Evolutionary conservation across 139 green algal genomes (phyloP), one percentile per base, ranked within the genome.

Genomic region (Spirogloea muscicola): DNA sequence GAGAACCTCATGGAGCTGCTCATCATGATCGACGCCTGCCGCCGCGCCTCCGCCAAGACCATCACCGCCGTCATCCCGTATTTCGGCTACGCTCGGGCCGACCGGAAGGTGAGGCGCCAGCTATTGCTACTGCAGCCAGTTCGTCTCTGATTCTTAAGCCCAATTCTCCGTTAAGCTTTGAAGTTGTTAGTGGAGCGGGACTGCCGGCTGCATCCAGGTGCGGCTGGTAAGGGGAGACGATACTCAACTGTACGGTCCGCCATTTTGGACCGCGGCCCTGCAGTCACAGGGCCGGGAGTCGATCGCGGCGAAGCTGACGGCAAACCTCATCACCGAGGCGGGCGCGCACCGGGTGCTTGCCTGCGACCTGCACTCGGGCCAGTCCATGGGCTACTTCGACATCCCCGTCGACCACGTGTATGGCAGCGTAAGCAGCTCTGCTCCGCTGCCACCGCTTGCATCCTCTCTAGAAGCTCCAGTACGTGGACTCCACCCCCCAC

Each of bases 381-480:
- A 88, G 58, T 96, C 90, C 72, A 92, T 98, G 37, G 94, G 94
- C 2, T 86, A 86, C 70, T 86, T 87, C 27, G 95, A 99, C 85
- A 99, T 99, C 77, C 95, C 95, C 6, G 94, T 98, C 25, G 94
- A 99, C 76, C 94, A 98, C 79, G 93, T 97, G 27, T 85, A 84
- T 69, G 84, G 84, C 41, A 58, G 80, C 62, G 61, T 78, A 89
- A 72, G n/a, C n/a, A n/a, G n/a, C n/a, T n/a, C n/a, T n/a, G n/a
- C n/a, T n/a, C n/a, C n/a, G n/a, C n/a, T n/a, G n/a, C n/a, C n/a
- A n/a, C n/a, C n/a, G n/a, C n/a, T n/a, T n/a, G n/a, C n/a, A n/a
- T n/a, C n/a, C n/a, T n/a, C n/a, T n/a, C n/a, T n/a, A n/a, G n/a
- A n/a, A n/a, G n/a, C n/a, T n/a, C n/a, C n/a, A n/a, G n/a, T n/a